These are phyloP conservation scores for Acanthamoeba healyi DNA, from an alignment of 208 protist species.

Conservation along the genomic window DNA sequence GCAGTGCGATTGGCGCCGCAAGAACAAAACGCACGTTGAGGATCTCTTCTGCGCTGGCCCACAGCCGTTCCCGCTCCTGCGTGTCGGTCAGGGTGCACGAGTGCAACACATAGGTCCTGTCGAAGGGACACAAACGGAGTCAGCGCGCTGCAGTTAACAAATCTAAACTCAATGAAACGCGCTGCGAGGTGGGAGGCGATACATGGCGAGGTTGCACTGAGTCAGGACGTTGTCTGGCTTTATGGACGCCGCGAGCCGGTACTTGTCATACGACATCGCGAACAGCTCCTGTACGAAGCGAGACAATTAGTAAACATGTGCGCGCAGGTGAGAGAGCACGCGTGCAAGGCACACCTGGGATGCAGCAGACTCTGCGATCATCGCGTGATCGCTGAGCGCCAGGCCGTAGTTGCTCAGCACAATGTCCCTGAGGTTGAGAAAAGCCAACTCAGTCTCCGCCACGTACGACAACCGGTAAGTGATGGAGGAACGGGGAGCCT, in stretches of 20 bases:
- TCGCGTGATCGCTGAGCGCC: conserved; percentile 74
- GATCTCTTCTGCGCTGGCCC: conserved; percentile 64
- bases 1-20: too few species aligned
- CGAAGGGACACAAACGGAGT: not conserved
- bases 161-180: not conserved
- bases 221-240: conserved; percentile 70
- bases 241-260: not conserved
- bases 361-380: conserved; percentile 39
- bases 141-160: not conserved
- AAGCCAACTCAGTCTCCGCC: too few species aligned
- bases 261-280: conserved; percentile 68
- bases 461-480: not conserved
- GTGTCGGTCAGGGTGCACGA: conserved; percentile 9
- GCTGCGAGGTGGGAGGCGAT: not conserved
- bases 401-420: conserved; percentile 75
- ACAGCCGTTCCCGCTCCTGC: conserved; percentile 39
- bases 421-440: conserved; percentile 35
- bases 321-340: too few species aligned
- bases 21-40: too few species aligned
- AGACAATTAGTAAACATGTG: not conserved
- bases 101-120: conserved; percentile 61
- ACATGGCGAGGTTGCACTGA: conserved; percentile 76
- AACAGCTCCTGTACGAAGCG: not conserved
- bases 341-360: not conserved
- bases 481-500: not conserved